Base-by-base conservation (phyloP, 345 rosid genomes). In the Linum trigynum region DNA sequence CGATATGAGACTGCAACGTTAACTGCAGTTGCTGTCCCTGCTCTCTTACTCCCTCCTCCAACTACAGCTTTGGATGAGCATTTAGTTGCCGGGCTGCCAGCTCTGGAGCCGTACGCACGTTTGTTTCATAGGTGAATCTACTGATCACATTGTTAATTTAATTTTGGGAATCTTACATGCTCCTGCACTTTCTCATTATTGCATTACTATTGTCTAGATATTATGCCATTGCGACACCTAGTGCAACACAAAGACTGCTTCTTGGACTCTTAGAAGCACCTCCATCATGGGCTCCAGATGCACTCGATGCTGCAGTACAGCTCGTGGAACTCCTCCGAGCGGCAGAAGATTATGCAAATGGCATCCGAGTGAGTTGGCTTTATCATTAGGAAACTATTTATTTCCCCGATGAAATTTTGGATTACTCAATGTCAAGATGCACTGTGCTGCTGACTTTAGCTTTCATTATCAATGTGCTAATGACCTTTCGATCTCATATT, bases 211-310 rank as follows among this genome's bases (percentile, higher is more conserved):
- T 67, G 43, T 61, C 68, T 75, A 92, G 98, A 71, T 92, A 92
- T 80, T 92, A 92, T 59, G 94, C 98, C 66, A 78, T 92, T 68
- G 98, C 98, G 67, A 92, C 97, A 67, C 98, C 98, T 65, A 92
- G 98, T 81, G 97, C 98, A 69, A 92, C 98, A 59, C 98, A 87
- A 70, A 76, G 98, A 69, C 94, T 92, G 71, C 98, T 92, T 71
- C 82, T 92, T 76, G 98, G 98, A 79, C 97, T 92, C 66, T 77
- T 92, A 41, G 98, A 92, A 82, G 98, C 98, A 60, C 98, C 97
- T 0, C 98, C 98, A 8, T 92, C 98, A 5, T 92, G 98, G 98
- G 98, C 98, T 56, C 97, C 98, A 2, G 98, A 92, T 82, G 98
- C 98, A 60, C 97, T 92, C 64, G 98, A 92, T 86, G 98, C 98